Base-by-base conservation (phyloP, 1,284 basidiomycete genomes). In the Pseudozyma thailandica region DNA sequence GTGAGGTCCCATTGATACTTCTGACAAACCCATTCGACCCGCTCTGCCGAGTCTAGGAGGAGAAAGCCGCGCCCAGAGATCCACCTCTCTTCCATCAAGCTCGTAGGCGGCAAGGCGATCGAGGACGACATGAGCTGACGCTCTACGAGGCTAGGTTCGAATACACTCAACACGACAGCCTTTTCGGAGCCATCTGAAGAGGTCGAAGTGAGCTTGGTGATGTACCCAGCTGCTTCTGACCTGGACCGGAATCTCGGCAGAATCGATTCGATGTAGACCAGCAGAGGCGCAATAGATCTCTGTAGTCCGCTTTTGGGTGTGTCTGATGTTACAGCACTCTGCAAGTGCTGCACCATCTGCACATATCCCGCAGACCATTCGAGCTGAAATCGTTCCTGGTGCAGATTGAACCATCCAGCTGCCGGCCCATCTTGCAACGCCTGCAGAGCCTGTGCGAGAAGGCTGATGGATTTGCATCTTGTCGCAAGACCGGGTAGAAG, bases 381-480 rank as follows among this genome's bases (percentile, higher is more conserved):
- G 30, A 65, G n/a, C 16, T 21, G 31, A 18, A 54, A 65, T 2
- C 13, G 10, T 2, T 49, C 21, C 15, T 16, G 20, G 25, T 54
- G 47, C 3, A 65, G 15, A 0, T 25, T 35, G 43, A 47, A 57
- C 55, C 55, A 65, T 7, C 26, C 43, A 1, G 31, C 37, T 2
- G 50, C 55, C 2, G 50, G 20, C 13, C 50, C 47, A 0, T 45
- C 10, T 25, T 42, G 35, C 44, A 49, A 2, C 2, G 16, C 21
- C 0, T 50, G 28, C 4, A 65, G 47, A 0, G 62, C 62, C 16
- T 58, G 27, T 8, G 50, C 39, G 8, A 65, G 50, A 16, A 58
- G 55, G n/a, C 30, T 27, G 50, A 65, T 47, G 2, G 62, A 58
- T 15, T 65, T 65, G 62, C 55, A 65, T 27, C 62, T 47, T 6